These are phyloP conservation scores for Tirmania nivea DNA, from an alignment of 495 filamentous ascomycete genomes.

Conservation along the genomic window DNA sequence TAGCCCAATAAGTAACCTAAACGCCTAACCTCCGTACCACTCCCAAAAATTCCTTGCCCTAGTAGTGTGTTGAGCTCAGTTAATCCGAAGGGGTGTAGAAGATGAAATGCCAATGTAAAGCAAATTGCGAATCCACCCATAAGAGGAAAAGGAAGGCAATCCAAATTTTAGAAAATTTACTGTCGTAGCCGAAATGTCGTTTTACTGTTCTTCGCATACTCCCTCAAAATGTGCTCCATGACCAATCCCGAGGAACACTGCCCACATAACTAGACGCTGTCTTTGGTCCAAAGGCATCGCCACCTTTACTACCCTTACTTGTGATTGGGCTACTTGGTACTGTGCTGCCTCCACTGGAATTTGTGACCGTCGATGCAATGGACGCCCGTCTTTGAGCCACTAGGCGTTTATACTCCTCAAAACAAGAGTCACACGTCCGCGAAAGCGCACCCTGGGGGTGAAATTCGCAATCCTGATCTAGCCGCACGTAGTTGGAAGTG, in stretches of 20 bases:
- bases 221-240: slow-evolving; percentile 48
- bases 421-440: slow-evolving; percentile 43
- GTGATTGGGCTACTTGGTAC: slow-evolving; percentile 14
- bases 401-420: slow-evolving; percentile 27
- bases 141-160: too few relatives aligned
- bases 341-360: slow-evolving; percentile 11
- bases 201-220: not conserved
- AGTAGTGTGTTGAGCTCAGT: too few relatives aligned
- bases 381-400: slow-evolving; percentile 8
- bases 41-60: too few relatives aligned
- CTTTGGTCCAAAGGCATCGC: slow-evolving; percentile 2
- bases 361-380: slow-evolving; percentile 20
- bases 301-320: slow-evolving; percentile 9
- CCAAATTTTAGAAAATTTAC: too few relatives aligned
- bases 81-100: too few relatives aligned
- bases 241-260: slow-evolving; percentile 45
- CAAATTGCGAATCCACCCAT: too few relatives aligned
- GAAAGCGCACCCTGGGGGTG: slow-evolving; percentile 36
- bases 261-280: slow-evolving; percentile 25
- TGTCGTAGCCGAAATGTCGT: too few relatives aligned
- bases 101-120: too few relatives aligned
- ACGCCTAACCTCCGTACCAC: too few relatives aligned
- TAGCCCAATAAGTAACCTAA: too few relatives aligned
- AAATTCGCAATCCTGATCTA: slow-evolving; percentile 45
- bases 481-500: slow-evolving; percentile 31